Evolutionary conservation across 1,139 yeast species (phyloP).

Genomic region (Entelexis paramagnoliae): DNA sequence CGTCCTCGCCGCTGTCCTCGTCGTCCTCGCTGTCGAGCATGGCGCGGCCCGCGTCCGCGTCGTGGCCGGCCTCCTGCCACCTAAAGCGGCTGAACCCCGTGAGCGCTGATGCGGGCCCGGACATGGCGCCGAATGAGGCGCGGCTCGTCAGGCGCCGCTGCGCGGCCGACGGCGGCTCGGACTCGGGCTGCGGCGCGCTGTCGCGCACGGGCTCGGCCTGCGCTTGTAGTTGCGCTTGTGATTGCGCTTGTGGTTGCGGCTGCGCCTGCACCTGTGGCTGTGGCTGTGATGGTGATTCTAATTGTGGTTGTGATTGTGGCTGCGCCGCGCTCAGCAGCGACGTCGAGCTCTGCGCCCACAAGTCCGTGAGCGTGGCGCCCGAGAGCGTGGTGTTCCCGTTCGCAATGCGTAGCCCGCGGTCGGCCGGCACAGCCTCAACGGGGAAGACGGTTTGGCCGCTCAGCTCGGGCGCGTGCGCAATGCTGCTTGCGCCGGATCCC

Average conservation of each 20-base stretch:
- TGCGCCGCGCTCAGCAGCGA: not conserved
- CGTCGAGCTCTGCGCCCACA: not conserved
- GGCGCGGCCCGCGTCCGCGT: not conserved
- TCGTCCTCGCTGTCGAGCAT: not conserved
- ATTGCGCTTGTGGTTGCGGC: too few relatives aligned
- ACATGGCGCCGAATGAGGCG: constrained; percentile 4
- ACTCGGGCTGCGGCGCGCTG: not conserved
- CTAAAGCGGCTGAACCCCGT: constrained; percentile 6
- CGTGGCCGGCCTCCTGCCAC: not conserved
- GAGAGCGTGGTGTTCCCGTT: not conserved
- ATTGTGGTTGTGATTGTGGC: too few relatives aligned
- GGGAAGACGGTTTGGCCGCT: not conserved
- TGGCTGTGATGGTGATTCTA: too few relatives aligned
- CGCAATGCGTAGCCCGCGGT: not conserved
- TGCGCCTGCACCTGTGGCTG: too few relatives aligned
- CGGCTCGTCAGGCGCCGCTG: not conserved
- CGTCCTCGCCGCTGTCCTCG: constrained; percentile 1
- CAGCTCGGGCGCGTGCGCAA: too few relatives aligned
- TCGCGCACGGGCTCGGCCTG: too few relatives aligned
- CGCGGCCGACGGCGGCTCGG: not conserved
- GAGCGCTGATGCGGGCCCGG: constrained; percentile 4
- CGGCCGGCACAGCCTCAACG: not conserved
- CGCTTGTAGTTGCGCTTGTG: too few relatives aligned
- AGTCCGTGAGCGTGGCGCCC: not conserved
- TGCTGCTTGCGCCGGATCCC: too few relatives aligned